Percentiles rank a stretch among this genome's conserved stretches.
phyloP scores from a whole-genome alignment of 768 basidiomycete genomes.

The Neoboletus brunneissimus region DNA sequence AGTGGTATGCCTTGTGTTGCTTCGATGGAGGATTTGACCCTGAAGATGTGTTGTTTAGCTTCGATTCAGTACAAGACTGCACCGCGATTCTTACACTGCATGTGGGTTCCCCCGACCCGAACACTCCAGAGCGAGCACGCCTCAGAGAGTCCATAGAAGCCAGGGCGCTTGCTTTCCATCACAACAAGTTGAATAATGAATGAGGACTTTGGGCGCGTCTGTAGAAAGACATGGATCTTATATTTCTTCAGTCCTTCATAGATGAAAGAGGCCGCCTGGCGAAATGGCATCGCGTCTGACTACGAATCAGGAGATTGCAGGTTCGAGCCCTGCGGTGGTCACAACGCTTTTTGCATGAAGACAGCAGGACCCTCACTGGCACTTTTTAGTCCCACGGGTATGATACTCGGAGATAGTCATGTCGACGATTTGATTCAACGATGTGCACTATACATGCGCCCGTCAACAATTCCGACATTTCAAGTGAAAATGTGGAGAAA shows the following conservation, averaged over 20 bases:
- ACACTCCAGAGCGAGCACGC: neutral
- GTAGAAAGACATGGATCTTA: too few relatives aligned
- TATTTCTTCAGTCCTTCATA: neutral
- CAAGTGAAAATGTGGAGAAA: neutral
- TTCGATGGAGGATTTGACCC: neutral
- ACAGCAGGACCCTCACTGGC: neutral
- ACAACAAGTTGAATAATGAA: neutral
- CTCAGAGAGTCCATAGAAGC: neutral
- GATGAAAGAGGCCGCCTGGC: slow-evolving; percentile 64
- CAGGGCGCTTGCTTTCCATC: neutral
- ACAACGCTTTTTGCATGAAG: slow-evolving; percentile 17
- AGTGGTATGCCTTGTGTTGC: neutral
- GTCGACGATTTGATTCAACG: neutral
- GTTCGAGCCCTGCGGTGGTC: slow-evolving; percentile 91
- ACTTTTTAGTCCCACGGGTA: neutral
- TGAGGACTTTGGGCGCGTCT: neutral
- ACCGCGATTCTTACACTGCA: neutral
- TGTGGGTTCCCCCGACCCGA: neutral
- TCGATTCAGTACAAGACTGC: neutral
- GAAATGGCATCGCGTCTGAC: slow-evolving; percentile 95
- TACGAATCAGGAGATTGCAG: slow-evolving; percentile 95
- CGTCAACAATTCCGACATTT: neutral
- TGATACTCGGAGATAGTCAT: too few relatives aligned
- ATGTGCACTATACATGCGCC: neutral
- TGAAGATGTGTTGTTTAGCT: neutral